phyloP scores from a whole-genome alignment of 208 protist species.

The Crithidia expoeki region DNA sequence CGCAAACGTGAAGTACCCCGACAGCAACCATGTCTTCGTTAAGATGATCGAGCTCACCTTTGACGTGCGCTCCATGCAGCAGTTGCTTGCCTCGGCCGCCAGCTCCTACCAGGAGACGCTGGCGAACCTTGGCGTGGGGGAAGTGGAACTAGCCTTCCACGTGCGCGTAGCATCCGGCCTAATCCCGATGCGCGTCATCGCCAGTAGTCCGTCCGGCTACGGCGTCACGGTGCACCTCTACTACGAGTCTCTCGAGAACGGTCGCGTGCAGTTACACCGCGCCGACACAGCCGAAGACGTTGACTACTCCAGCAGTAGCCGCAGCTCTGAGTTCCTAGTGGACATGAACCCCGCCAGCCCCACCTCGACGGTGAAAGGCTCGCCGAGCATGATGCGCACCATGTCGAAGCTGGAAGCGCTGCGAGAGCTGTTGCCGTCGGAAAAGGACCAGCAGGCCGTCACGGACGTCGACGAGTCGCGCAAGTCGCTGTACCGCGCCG shows the following conservation, averaged over 20 bases:
- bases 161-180: conserved; percentile 48
- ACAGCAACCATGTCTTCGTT: conserved; percentile 86
- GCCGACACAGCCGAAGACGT: conserved; percentile 80
- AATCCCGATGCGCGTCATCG: conserved; percentile 87
- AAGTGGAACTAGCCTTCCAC: conserved; percentile 87
- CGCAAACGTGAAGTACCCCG: conserved; percentile 60
- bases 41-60: conserved; percentile 86
- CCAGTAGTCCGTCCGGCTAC: conserved; percentile 81
- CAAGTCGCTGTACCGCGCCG: conserved; percentile 9
- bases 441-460: conserved; percentile 22
- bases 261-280: conserved; percentile 55
- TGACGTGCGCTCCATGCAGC: conserved; percentile 55
- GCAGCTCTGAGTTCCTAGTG: conserved; percentile 44
- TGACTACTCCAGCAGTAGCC: conserved; percentile 24
- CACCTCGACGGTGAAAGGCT: conserved; percentile 6
- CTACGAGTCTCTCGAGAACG: conserved; percentile 78
- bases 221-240: conserved; percentile 80
- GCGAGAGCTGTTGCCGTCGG: conserved; percentile 38
- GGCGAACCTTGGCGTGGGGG: conserved; percentile 63
- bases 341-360: conserved; percentile 33
- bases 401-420: conserved; percentile 43
- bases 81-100: conserved; percentile 53
- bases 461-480: conserved; percentile 13
- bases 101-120: conserved; percentile 68
- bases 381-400: conserved; percentile 26